Conservation (phyloP, 768 basidiomycete genomes). For the Kwoniella mangroviensis region DNA sequence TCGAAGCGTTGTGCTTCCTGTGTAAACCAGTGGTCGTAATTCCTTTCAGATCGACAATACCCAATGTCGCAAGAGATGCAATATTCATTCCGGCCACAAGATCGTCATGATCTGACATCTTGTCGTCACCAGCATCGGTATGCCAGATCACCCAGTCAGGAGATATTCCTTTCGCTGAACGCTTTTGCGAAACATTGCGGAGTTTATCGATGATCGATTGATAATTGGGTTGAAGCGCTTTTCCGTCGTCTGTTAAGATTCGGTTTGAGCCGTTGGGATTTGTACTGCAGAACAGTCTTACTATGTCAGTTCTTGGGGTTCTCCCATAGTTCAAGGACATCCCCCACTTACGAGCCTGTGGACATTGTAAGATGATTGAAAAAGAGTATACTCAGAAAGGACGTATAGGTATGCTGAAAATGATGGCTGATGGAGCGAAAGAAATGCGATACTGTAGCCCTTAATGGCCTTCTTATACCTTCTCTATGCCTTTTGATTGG, state of each 20-base stretch:
- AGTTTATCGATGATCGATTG: background rate
- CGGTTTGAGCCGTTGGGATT: background rate
- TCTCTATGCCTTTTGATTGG: too few species aligned
- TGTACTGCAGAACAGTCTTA: background rate
- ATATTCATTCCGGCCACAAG: background rate
- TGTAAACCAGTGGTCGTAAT: background rate
- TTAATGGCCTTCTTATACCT: too few species aligned
- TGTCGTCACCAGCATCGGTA: background rate
- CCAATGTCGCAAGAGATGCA: background rate
- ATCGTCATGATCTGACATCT: slow-evolving; percentile 4
- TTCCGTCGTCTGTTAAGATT: background rate
- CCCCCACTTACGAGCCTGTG: too few species aligned
- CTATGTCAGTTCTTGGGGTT: too few species aligned
- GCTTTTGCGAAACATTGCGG: background rate
- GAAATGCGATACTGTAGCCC: too few species aligned
- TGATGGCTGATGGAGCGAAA: too few species aligned
- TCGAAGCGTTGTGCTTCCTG: background rate
- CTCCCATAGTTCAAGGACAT: too few species aligned
- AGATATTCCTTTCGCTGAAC: background rate
- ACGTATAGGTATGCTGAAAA: too few species aligned
- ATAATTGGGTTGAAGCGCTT: background rate
- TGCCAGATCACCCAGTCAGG: background rate
- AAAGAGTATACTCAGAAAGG: too few species aligned
- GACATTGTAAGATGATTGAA: too few species aligned
- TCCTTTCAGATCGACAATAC: background rate